A percentile compares a stretch with the other conserved stretches of the same genome.
phyloP scores from a whole-genome alignment of 2,329 filamentous ascomycete genomes.

The Metarhizium sp. region DNA sequence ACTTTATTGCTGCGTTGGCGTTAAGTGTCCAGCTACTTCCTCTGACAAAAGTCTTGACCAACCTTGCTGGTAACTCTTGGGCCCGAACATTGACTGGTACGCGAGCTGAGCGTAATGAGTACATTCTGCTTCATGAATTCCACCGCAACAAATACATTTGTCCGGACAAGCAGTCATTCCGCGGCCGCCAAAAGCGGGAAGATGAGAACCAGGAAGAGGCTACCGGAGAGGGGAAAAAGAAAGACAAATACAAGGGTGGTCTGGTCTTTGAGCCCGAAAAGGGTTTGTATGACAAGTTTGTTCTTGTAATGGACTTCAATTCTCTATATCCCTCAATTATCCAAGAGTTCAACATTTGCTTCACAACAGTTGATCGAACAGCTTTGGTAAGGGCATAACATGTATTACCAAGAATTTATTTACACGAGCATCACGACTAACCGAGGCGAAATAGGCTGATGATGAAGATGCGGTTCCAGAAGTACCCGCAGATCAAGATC shows the following conservation, averaged over 20 bases:
- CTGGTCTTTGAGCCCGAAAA: slow-evolving; percentile 97
- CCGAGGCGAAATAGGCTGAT: slow-evolving; percentile 30
- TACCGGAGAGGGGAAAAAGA: slow-evolving; percentile 75
- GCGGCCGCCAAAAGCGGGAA: slow-evolving; percentile 61
- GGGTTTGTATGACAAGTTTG: slow-evolving; percentile 94
- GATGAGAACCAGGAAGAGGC: slow-evolving; percentile 64
- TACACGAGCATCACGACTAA: slow-evolving; percentile 8
- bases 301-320: slow-evolving; percentile 99
- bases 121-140: slow-evolving; percentile 97
- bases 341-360: slow-evolving; percentile 99
- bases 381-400: slow-evolving; percentile 46
- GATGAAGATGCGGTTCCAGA: slow-evolving; percentile 86
- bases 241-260: slow-evolving; percentile 98
- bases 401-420: not conserved
- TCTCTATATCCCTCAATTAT: slow-evolving; percentile 98
- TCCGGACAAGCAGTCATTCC: slow-evolving; percentile 84
- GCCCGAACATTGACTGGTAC: slow-evolving; percentile 92
- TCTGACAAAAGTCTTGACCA: slow-evolving; percentile 89
- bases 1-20: slow-evolving; percentile 87
- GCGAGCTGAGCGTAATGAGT: slow-evolving; percentile 94
- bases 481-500: slow-evolving; percentile 66
- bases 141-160: slow-evolving; percentile 96
- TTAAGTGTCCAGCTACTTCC: slow-evolving; percentile 86
- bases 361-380: slow-evolving; percentile 85
- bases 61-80: slow-evolving; percentile 97